A percentile compares a stretch with the other conserved stretches of the same genome.
Evolutionary conservation across 2,329 filamentous ascomycete genomes (phyloP).

Genomic region (Nannizzia gypsea): DNA sequence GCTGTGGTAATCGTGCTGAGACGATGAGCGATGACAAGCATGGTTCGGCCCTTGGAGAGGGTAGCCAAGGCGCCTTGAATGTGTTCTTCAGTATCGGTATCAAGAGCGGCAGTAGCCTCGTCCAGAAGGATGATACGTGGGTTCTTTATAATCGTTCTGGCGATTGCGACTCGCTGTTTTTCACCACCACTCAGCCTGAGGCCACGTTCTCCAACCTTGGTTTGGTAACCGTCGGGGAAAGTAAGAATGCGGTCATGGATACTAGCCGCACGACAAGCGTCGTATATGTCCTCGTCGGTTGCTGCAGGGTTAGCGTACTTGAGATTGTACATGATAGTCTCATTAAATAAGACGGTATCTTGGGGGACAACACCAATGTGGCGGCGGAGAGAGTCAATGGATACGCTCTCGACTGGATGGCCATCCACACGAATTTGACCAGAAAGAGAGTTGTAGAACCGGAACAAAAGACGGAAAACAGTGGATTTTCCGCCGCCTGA

Average conservation of each 20-base stretch:
- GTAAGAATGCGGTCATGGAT: slow-evolving; percentile 86
- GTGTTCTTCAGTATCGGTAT: slow-evolving; percentile 84
- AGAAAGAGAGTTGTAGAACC: slow-evolving; percentile 78
- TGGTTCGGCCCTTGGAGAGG: slow-evolving; percentile 73
- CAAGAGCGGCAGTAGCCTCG: slow-evolving; percentile 77
- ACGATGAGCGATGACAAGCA: slow-evolving; percentile 89
- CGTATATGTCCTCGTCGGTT: slow-evolving; percentile 68
- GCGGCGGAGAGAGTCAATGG: slow-evolving; percentile 81
- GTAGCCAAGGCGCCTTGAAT: slow-evolving; percentile 78
- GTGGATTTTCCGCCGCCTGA: slow-evolving; percentile 97
- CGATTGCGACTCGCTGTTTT: slow-evolving; percentile 88
- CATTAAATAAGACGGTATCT: slow-evolving; percentile 91
- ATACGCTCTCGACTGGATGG: slow-evolving; percentile 69
- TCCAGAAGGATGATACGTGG: slow-evolving; percentile 86
- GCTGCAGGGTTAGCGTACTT: slow-evolving; percentile 75
- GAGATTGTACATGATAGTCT: slow-evolving; percentile 88
- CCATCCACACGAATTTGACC: slow-evolving; percentile 79
- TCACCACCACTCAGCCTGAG: slow-evolving; percentile 79
- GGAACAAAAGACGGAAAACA: slow-evolving; percentile 86
- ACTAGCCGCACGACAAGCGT: slow-evolving; percentile 72
- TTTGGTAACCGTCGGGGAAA: slow-evolving; percentile 79
- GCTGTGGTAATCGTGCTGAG: slow-evolving; percentile 76
- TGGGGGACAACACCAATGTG: slow-evolving; percentile 95
- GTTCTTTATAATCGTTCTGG: slow-evolving; percentile 82
- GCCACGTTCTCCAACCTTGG: slow-evolving; percentile 83